Base-by-base conservation (phyloP, 805 yeast species). In the Lachancea sp. region DNA sequence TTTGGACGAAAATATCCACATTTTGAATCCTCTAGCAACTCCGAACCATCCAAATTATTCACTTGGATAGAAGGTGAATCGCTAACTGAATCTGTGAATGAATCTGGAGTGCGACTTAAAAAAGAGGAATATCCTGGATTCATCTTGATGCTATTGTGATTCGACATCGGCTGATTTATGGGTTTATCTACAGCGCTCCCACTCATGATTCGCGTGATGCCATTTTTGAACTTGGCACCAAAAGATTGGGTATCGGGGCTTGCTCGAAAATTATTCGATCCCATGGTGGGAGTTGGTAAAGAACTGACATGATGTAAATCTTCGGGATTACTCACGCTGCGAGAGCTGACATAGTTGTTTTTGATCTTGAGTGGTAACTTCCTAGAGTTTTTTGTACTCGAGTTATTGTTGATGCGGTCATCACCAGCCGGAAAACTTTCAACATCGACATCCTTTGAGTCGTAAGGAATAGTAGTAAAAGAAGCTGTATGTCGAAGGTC, bases 191-290 rank as follows among this genome's bases (percentile, higher is more conserved):
- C 8, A 8, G 12, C 30, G n/a, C 29, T 31, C 29, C 47, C 45
- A 30, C 58, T 54, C 11, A 58, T 51, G 21, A 58, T 55, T 40
- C 57, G 47, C 4, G 61, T 49, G 21, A 58, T 41, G 8, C 61
- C 55, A 31, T 47, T 47, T 29, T 49, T 56, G 24, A 58, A 53
- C 31, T 52, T 52, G 13, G 58, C 49, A 11, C 61, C 55, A 15
- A 58, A 44, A 2, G 63, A 58, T 1, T 53, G 50, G 18, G 21
- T 36, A 12, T 28, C 23, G 11, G 32, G 17, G 3, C 24, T 24
- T 6, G 24, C 7, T 9, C 9, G 13, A 26, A 22, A 29, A 18
- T 13, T 30, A 18, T 13, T 30, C n/a, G 22, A 13, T n/a, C 33
- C 36, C 5, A 11, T 19, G 11, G 30, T 24, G 13, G 38, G 31